These are phyloP conservation scores for Termitomyces sp. DNA, from an alignment of 768 basidiomycete genomes.

Conservation along the genomic window DNA sequence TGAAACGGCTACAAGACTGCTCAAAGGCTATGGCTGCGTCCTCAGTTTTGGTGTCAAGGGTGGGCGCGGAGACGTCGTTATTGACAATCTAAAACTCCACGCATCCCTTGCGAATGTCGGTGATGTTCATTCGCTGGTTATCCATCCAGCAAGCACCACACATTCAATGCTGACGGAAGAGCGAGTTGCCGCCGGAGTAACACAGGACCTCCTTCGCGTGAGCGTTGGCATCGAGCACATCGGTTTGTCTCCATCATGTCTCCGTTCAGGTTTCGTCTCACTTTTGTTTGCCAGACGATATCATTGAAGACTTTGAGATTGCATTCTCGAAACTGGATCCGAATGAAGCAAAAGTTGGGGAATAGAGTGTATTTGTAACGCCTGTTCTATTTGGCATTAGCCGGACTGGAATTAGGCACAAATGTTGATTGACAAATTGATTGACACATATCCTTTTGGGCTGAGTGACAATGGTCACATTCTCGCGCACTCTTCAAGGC, in stretches of 20 bases:
- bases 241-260: background rate
- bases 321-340: constrained; percentile 1
- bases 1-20: constrained; percentile 35
- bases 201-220: constrained; percentile 54
- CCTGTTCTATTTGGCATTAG: too few relatives aligned
- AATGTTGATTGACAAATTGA: too few relatives aligned
- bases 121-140: constrained; percentile 56
- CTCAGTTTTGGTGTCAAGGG: constrained; percentile 61
- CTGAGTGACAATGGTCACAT: too few relatives aligned
- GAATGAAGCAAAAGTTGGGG: background rate
- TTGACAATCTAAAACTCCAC: constrained; percentile 33
- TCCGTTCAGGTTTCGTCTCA: background rate
- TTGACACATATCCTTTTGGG: too few relatives aligned
- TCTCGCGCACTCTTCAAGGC: too few relatives aligned
- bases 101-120: constrained; percentile 33
- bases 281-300: constrained; percentile 4
- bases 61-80: constrained; percentile 21
- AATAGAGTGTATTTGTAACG: too few relatives aligned
- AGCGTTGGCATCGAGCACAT: constrained; percentile 16
- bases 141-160: constrained; percentile 60
- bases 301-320: constrained; percentile 8
- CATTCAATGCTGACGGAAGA: constrained; percentile 52
- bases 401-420: too few relatives aligned
- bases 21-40: constrained; percentile 52
- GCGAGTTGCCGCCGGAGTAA: constrained; percentile 43